Conservation (phyloP, 73 alveolate species). For the Paramecium sonneborni region DNA sequence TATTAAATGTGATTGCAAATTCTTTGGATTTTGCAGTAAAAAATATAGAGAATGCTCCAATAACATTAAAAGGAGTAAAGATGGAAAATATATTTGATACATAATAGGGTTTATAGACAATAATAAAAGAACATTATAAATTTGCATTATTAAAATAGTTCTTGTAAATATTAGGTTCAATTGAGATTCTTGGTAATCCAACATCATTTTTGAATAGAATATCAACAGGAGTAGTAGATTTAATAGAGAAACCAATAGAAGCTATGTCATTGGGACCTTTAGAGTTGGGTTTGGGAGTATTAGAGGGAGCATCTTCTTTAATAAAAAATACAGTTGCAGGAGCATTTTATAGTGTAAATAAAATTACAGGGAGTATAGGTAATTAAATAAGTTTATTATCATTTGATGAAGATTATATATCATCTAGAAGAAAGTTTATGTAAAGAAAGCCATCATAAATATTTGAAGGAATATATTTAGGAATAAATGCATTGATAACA, state of each 20-base stretch:
- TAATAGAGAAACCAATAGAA: constrained; percentile 93
- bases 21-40: constrained; percentile 79
- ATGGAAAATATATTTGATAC: constrained; percentile 79
- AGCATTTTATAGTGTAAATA: constrained; percentile 91
- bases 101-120: constrained; percentile 59
- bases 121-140: constrained; percentile 73
- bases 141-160: constrained; percentile 70
- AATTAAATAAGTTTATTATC: constrained; percentile 87
- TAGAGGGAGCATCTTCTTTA: constrained; percentile 90
- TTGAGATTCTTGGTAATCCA: constrained; percentile 87
- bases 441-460: constrained; percentile 35
- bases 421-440: constrained; percentile 75
- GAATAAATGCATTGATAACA: not conserved
- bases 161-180: constrained; percentile 86
- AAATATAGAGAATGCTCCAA: constrained; percentile 84
- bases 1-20: constrained; percentile 55
- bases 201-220: constrained; percentile 83
- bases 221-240: constrained; percentile 96
- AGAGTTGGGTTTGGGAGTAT: constrained; percentile 90
- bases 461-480: constrained; percentile 59
- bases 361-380: constrained; percentile 88
- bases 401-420: constrained; percentile 87
- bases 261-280: constrained; percentile 94
- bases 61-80: constrained; percentile 73
- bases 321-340: constrained; percentile 95